phyloP scores from a whole-genome alignment of 345 rosid species.

The Populus simonii region DNA sequence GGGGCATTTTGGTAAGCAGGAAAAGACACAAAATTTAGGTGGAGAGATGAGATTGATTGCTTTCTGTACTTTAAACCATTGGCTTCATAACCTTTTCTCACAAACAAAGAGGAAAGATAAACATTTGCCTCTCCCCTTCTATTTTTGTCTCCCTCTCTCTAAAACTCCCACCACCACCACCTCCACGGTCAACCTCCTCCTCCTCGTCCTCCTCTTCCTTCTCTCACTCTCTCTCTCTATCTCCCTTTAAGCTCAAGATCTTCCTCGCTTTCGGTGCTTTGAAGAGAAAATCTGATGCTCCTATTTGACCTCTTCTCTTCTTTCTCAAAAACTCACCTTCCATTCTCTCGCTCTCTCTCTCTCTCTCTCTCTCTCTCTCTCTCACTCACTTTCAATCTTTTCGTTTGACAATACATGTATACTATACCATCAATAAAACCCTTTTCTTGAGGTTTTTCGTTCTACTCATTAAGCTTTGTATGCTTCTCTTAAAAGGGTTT shows the following conservation, averaged over 20 bases:
- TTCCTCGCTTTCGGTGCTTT: conserved; percentile 44
- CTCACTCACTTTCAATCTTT: not conserved
- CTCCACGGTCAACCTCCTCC: not conserved
- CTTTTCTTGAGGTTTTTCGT: not conserved
- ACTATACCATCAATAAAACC: not conserved
- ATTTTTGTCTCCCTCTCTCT: conserved; percentile 3
- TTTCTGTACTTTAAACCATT: conserved; percentile 17
- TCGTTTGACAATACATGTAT: not conserved
- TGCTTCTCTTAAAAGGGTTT: conserved; percentile 11
- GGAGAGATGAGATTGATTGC: conserved; percentile 10
- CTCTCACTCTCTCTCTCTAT: not conserved
- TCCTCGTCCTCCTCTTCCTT: not conserved
- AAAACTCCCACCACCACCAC: not conserved
- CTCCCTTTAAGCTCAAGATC: conserved; percentile 23
- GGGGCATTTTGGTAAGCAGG: conserved; percentile 9
- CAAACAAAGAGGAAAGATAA: conserved; percentile 2
- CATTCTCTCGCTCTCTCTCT: not conserved
- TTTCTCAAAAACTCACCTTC: not conserved
- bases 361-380: conserved; percentile 1
- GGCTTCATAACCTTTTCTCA: conserved; percentile 6
- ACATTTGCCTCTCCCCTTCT: conserved; percentile 1
- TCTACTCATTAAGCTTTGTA: conserved; percentile 1
- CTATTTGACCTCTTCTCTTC: conserved; percentile 2
- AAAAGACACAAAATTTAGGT: not conserved
- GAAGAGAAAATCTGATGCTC: conserved; percentile 19